These are phyloP conservation scores for Psophocarpus tetragonolobus DNA, from an alignment of 306 rosid genomes.

Conservation along the genomic window DNA sequence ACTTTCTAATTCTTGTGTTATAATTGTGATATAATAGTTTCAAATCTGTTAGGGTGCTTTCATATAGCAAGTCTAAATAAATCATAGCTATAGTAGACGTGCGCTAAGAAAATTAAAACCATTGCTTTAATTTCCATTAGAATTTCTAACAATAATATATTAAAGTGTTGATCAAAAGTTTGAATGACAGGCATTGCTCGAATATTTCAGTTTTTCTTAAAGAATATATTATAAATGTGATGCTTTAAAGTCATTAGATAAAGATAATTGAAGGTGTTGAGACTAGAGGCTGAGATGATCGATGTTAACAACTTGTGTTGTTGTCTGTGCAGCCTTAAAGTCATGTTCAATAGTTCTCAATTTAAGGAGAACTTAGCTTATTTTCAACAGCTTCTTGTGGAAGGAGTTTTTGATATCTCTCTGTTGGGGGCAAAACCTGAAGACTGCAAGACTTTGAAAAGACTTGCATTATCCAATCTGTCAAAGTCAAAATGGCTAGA, in stretches of 20 bases:
- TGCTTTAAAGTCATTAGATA: slow-evolving; percentile 4
- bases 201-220: neutral
- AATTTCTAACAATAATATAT: neutral
- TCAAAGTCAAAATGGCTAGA: slow-evolving; percentile 84
- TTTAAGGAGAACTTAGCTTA: slow-evolving; percentile 81
- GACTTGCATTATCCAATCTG: slow-evolving; percentile 64
- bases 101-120: slow-evolving; percentile 12
- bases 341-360: slow-evolving; percentile 73
- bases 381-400: slow-evolving; percentile 88
- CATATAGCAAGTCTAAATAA: slow-evolving; percentile 19
- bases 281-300: neutral
- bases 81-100: neutral
- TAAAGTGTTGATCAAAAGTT: neutral
- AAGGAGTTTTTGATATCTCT: slow-evolving; percentile 84
- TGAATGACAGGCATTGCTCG: neutral
- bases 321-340: slow-evolving; percentile 70
- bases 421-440: slow-evolving; percentile 66
- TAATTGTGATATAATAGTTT: neutral
- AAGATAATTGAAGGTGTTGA: slow-evolving; percentile 19
- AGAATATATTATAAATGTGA: neutral
- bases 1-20: neutral
- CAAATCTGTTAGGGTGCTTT: neutral
- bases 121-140: slow-evolving; percentile 8
- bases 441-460: slow-evolving; percentile 82
- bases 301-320: slow-evolving; percentile 37